Base-by-base conservation (phyloP, 352 stramenopile genomes). In the Pythium oligandrum region DNA sequence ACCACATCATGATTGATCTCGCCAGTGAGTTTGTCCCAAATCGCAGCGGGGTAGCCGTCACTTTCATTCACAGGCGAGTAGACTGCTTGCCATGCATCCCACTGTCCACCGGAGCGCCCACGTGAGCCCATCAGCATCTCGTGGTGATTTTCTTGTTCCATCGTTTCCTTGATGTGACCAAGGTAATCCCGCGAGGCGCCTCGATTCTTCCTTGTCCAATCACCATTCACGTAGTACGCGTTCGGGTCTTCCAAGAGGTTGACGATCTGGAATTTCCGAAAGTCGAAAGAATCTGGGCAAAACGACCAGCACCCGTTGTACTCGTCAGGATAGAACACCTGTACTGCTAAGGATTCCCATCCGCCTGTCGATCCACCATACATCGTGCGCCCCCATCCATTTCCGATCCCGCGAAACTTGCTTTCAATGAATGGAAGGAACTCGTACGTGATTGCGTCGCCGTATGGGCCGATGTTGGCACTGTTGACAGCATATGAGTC, bases 301-400 rank as follows among this genome's bases (percentile, higher is more conserved):
- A 89, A 89, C n/a, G 75, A 82, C 78, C 76, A 89, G 70, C 78
- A 89, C 51, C 78, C 78, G 50, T 87, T 89, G 73, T 87, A 89
- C 32, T 85, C 78, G 17, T 89, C 76, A 3, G 75, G 78, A 52
- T 89, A 89, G 59, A 81, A 86, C 2, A 89, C 78, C 37, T 89
- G 78, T 33, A 86, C 75, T 1, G 78, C 75, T 8, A 89, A 70
- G 0, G 78, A 89, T 64, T 89, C 78, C 78, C 78, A 89, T 2
- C 78, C 78, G 10, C 78, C 75, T 2, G 78, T 89, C 2, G 76
- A 89, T 33, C 78, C 75, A n/a, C 78, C 78, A 50, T 89, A 89
- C 75, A 87, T 89, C 4, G 75, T 87, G 31, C 75, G 78, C 7
- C 65, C 72, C 78, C 78, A 89, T 44, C 74, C 75, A 40, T 75